These are phyloP conservation scores for Taphrina pruni DNA, from an alignment of 1,139 yeast species.

Conservation along the genomic window DNA sequence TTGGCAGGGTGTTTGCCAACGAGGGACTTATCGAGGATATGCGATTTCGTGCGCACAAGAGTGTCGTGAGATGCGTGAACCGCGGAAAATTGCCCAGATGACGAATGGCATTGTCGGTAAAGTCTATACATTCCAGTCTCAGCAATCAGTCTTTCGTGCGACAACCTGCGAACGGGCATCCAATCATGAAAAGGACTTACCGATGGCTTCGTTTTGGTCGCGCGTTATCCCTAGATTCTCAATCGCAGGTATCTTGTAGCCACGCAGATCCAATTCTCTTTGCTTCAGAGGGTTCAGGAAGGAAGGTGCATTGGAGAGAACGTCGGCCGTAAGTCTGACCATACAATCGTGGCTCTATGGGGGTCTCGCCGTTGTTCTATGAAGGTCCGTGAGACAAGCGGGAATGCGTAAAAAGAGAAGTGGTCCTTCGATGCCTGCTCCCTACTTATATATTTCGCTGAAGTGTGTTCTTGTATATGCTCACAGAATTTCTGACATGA, in stretches of 20 bases:
- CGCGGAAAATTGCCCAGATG: constrained; percentile 62
- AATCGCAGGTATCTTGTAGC: constrained; percentile 53
- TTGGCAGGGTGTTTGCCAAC: constrained; percentile 55
- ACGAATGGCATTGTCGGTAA: constrained; percentile 68
- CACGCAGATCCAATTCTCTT: constrained; percentile 57
- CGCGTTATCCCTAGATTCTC: constrained; percentile 56
- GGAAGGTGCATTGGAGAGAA: constrained; percentile 59
- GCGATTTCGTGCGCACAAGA: constrained; percentile 67
- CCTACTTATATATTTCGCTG: no score
- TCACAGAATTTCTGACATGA: no score
- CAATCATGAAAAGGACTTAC: constrained; percentile 7
- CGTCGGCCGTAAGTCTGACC: constrained; percentile 56
- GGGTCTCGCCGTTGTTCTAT: not conserved
- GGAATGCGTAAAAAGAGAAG: no score
- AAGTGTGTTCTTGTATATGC: no score
- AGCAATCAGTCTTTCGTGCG: constrained; percentile 7
- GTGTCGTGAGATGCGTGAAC: constrained; percentile 56
- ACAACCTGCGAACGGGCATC: not conserved
- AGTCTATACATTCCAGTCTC: constrained; percentile 53
- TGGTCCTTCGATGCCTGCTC: no score
- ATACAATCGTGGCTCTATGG: not conserved
- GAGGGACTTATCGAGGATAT: constrained; percentile 55
- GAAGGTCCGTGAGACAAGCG: no score
- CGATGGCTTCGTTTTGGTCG: constrained; percentile 59
- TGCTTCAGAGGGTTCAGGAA: constrained; percentile 59